Evolutionary conservation across 1,139 yeast species (phyloP), one percentile per base, ranked within the genome.

Genomic region (Sugiyamaella paludigena): DNA sequence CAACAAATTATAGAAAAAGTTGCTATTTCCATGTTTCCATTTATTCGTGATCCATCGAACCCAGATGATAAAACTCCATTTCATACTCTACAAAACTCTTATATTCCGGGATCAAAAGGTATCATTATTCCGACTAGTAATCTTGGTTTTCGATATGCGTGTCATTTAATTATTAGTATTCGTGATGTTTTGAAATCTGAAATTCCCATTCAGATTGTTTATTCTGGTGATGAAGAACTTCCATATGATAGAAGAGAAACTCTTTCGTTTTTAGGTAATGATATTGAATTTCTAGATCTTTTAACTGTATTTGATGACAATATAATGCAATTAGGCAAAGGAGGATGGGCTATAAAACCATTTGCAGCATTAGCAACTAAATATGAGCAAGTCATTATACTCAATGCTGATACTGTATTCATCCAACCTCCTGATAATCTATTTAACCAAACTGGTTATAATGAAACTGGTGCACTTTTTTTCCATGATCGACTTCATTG

Each of bases 321-420:
- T n/a, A 15, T 32, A 11, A 42, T 36, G 35, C 19, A 34, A 11
- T 26, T 42, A 24, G 13, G 30, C 19, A 37, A 34, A 13, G 45
- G 45, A 15, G 42, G 43, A 24, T 45, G 37, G 37, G 49, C 49
- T n/a, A 19, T 42, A 8, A 45, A 40, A 39, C 26, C 49, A 2
- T 45, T 45, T 30, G 27, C 37, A 13, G 45, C 40, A 12, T 31
- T 45, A 8, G 49, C 41, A 2, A 33, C 36, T 4, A 28, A 35
- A 27, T 45, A 28, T 27, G 41, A 40, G 12, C 41, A 45, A 9
- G 36, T 35, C 4, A 11, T 45, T 10, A 1, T 45, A 11, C 7
- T 45, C 27, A 45, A 40, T 27, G 49, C 45, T 16, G 49, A 45
- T 40, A 30, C 28, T 8, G 49, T 45, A 8, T 28, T 45, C 8